These are phyloP conservation scores for Phytophthora boehmeriae DNA, from an alignment of 352 stramenopile genomes.

Conservation along the genomic window DNA sequence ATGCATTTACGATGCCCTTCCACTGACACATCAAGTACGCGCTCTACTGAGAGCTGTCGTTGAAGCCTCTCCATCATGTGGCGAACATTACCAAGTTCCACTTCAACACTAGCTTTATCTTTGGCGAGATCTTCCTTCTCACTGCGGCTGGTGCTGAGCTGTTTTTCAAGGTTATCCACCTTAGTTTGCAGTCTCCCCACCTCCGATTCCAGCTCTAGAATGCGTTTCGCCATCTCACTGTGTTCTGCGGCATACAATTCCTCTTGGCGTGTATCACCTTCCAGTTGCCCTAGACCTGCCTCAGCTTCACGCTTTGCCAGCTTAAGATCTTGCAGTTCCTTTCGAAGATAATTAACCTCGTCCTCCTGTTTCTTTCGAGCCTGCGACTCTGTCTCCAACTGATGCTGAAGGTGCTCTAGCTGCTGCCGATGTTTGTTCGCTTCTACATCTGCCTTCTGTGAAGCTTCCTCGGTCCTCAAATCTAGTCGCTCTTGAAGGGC, in stretches of 20 bases:
- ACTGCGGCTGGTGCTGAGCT: constrained; percentile 16
- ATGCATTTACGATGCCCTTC: constrained; percentile 2
- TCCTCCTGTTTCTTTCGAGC: constrained; percentile 25
- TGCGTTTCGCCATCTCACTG: background rate
- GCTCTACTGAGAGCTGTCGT: constrained; percentile 10
- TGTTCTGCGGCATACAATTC: no score
- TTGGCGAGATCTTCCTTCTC: constrained; percentile 17
- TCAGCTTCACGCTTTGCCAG: constrained; percentile 20
- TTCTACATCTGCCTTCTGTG: constrained; percentile 1
- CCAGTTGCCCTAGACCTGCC: constrained; percentile 18
- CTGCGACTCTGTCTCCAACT: constrained; percentile 17
- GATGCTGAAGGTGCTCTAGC: constrained; percentile 17
- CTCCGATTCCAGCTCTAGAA: constrained; percentile 34
- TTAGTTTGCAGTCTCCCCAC: constrained; percentile 22
- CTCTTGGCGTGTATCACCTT: constrained; percentile 36
- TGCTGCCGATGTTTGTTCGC: constrained; percentile 19
- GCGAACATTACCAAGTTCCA: background rate
- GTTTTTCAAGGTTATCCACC: constrained; percentile 20
- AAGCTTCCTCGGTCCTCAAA: constrained; percentile 13
- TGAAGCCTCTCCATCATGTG: constrained; percentile 18
- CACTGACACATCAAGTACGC: background rate
- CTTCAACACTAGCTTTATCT: constrained; percentile 18
- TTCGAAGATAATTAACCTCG: constrained; percentile 16
- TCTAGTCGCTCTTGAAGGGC: constrained; percentile 45
- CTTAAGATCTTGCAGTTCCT: constrained; percentile 22